These are phyloP conservation scores for Takashimella koratensis DNA, from an alignment of 1,284 basidiomycete species.

Conservation along the genomic window DNA sequence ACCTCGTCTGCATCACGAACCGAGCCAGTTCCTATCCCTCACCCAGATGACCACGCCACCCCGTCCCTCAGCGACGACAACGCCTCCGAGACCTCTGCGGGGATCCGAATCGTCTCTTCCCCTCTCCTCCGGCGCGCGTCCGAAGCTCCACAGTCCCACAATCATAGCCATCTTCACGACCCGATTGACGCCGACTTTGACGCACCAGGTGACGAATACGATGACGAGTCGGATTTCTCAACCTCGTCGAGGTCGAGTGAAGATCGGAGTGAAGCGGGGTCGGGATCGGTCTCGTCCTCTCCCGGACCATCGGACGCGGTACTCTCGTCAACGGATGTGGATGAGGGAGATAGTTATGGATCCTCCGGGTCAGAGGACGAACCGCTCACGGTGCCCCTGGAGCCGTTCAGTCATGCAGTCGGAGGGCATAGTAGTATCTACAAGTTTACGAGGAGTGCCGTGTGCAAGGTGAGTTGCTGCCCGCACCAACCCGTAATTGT, in stretches of 20 bases:
- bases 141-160: background rate
- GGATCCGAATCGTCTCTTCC: constrained; percentile 12
- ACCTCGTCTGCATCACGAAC: background rate
- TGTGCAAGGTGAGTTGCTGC: constrained; percentile 78
- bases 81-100: constrained; percentile 5
- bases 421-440: constrained; percentile 97
- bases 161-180: background rate
- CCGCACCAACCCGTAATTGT: background rate
- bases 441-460: constrained; percentile 94
- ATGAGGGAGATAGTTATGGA: constrained; percentile 8
- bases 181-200: no score
- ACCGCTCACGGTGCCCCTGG: constrained; percentile 85
- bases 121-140: constrained; percentile 6
- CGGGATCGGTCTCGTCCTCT: background rate
- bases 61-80: background rate
- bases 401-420: constrained; percentile 96
- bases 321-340: constrained; percentile 8
- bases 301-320: background rate
- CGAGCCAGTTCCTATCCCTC: background rate
- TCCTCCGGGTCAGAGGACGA: constrained; percentile 23
- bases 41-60: background rate
- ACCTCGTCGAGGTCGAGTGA: constrained; percentile 1
- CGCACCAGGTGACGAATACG: background rate
- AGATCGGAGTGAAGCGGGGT: background rate
- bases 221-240: constrained; percentile 4